phyloP scores from a whole-genome alignment of 768 basidiomycete species.

The Pleurotus platypus region DNA sequence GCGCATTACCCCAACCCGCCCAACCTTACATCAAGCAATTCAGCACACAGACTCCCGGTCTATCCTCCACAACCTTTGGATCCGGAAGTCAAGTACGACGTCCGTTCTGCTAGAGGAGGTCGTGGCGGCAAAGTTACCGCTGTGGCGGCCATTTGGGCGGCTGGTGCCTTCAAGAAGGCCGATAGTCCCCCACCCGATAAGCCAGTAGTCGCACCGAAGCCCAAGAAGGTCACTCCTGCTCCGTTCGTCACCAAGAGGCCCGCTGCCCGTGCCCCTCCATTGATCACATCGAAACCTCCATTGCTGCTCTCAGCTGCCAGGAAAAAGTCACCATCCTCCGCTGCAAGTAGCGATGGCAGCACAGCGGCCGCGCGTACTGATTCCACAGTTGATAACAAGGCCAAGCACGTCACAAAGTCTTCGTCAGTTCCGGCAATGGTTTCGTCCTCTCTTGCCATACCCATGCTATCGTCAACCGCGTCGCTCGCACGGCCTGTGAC shows the following conservation, averaged over 20 bases:
- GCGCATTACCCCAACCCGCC: neutral
- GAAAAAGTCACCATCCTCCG: constrained; percentile 2
- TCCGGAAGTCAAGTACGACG: constrained; percentile 62
- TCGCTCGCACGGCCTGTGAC: constrained; percentile 56
- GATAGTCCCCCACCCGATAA: constrained; percentile 10
- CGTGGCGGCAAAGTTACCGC: constrained; percentile 71
- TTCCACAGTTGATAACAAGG: constrained; percentile 8
- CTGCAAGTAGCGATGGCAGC: constrained; percentile 4
- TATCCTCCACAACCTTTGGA: constrained; percentile 34
- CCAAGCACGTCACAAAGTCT: constrained; percentile 50
- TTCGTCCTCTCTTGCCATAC: constrained; percentile 70
- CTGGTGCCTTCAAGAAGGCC: constrained; percentile 30
- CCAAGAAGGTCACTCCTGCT: neutral
- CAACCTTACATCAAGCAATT: neutral
- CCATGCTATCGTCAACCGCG: constrained; percentile 72
- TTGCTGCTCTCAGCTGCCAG: constrained; percentile 7
- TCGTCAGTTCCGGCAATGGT: constrained; percentile 64
- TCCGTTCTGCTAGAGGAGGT: constrained; percentile 76
- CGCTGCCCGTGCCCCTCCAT: constrained; percentile 6
- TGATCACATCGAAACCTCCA: neutral
- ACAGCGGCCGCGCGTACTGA: neutral
- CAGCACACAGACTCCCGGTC: constrained; percentile 17
- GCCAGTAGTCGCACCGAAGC: neutral
- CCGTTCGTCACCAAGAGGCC: neutral
- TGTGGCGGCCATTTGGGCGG: constrained; percentile 72